phyloP scores from a whole-genome alignment of 495 filamentous ascomycete species.

The Amphirosellinia nigrospora region DNA sequence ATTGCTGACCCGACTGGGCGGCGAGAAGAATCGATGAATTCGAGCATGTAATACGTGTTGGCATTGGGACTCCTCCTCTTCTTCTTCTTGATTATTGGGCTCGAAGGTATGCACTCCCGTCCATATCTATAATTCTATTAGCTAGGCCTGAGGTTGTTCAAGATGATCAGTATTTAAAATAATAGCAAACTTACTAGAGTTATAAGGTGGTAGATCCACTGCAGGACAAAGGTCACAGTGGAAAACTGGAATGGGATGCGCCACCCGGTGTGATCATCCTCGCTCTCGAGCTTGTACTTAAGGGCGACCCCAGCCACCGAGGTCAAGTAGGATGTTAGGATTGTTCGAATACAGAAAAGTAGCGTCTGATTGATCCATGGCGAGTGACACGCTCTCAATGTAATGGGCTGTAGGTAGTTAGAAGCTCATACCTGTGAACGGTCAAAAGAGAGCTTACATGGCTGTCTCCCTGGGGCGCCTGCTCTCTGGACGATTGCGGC shows the following conservation, averaged over 20 bases:
- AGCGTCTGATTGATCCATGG: conserved; percentile 55
- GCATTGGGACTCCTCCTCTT: neutral
- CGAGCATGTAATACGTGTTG: conserved; percentile 20
- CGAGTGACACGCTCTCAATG: conserved; percentile 59
- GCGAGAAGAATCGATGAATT: conserved; percentile 45
- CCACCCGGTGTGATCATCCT: conserved; percentile 42
- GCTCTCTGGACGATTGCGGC: conserved; percentile 37
- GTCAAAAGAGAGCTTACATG: conserved; percentile 38
- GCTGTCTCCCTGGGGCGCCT: conserved; percentile 33
- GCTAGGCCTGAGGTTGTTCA: neutral
- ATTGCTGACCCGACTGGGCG: conserved; percentile 40
- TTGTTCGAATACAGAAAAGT: conserved; percentile 47
- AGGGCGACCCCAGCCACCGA: conserved; percentile 46
- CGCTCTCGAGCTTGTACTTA: conserved; percentile 46
- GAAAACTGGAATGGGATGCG: conserved; percentile 56
- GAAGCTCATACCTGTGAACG: neutral
- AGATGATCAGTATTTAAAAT: neutral
- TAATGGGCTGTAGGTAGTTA: conserved; percentile 49
- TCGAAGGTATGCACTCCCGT: conserved; percentile 56
- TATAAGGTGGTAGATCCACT: conserved; percentile 52
- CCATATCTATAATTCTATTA: conserved; percentile 44
- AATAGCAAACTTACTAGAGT: conserved; percentile 32
- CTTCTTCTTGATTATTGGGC: conserved; percentile 41
- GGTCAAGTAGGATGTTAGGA: conserved; percentile 52
- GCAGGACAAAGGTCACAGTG: conserved; percentile 47